Evolutionary conservation across 2,329 filamentous ascomycete genomes (phyloP).

Genomic region (Elsinoe batatas): DNA sequence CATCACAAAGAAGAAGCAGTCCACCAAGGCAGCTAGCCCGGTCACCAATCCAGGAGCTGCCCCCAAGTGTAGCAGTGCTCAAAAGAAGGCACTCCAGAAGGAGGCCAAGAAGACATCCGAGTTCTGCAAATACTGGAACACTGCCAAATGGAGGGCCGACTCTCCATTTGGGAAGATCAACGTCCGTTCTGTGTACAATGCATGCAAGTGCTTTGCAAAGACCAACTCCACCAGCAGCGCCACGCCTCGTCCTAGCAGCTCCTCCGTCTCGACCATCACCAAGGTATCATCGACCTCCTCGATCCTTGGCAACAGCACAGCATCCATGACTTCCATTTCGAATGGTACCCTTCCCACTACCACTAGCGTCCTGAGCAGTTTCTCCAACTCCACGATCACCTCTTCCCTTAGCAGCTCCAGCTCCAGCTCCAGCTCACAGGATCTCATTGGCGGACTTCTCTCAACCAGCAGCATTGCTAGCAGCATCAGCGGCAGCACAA

Average conservation of each 20-base stretch:
- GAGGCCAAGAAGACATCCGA: neutral
- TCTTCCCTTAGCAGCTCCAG: no score
- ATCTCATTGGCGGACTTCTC: no score
- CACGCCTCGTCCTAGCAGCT: neutral
- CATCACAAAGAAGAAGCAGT: constrained; percentile 4
- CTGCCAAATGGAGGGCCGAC: neutral
- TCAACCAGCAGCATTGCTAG: neutral
- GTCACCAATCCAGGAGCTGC: neutral
- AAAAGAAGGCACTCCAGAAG: neutral
- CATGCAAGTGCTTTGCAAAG: constrained; percentile 6
- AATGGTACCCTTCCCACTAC: neutral
- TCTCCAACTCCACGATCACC: neutral
- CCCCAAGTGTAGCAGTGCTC: neutral
- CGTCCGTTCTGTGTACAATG: neutral
- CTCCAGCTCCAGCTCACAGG: no score
- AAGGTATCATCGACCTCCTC: neutral
- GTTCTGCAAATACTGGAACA: constrained; percentile 4
- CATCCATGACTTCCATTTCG: neutral
- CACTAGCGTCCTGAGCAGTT: neutral
- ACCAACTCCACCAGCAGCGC: neutral
- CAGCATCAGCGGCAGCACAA: neutral
- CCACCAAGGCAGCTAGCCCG: neutral
- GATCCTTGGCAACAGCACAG: neutral
- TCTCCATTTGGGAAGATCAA: neutral
- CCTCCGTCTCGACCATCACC: neutral